Evolutionary conservation across 2,329 filamentous ascomycete genomes (phyloP).

Genomic region (Ceratocystiopsis sp.): DNA sequence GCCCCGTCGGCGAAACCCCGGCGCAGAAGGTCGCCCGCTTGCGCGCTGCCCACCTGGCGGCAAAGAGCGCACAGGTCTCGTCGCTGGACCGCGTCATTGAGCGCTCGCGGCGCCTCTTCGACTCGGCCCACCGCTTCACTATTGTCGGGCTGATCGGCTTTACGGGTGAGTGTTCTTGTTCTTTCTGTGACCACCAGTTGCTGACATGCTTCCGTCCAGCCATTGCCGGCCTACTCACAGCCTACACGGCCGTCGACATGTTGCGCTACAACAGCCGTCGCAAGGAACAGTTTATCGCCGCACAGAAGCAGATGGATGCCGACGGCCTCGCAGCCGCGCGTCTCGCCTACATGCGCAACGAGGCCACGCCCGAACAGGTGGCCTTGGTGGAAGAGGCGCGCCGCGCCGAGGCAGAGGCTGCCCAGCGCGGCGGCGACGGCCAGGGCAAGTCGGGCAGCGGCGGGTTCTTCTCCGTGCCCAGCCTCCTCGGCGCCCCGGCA

Average conservation of each 20-base stretch:
- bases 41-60: constrained; percentile 50
- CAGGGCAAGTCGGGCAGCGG: constrained; percentile 13
- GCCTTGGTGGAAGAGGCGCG: constrained; percentile 40
- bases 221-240: constrained; percentile 36
- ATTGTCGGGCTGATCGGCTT: constrained; percentile 37
- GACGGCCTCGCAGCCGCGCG: constrained; percentile 40
- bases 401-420: constrained; percentile 15
- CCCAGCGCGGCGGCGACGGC: constrained; percentile 2
- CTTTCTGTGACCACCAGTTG: background rate
- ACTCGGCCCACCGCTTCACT: constrained; percentile 38
- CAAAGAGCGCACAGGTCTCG: constrained; percentile 40
- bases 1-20: constrained; percentile 36
- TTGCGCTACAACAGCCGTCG: constrained; percentile 42
- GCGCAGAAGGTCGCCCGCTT: constrained; percentile 53
- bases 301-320: constrained; percentile 34
- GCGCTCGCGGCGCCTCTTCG: constrained; percentile 31
- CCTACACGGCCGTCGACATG: constrained; percentile 46
- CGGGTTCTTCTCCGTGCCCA: constrained; percentile 27
- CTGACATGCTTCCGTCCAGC: constrained; percentile 17
- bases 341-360: constrained; percentile 41
- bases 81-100: constrained; percentile 32
- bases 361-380: constrained; percentile 38
- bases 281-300: constrained; percentile 38
- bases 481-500: constrained; percentile 28
- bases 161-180: constrained; percentile 26